Evolutionary conservation across 169 alveolate species (phyloP).

Genomic region (Plasmodium gaboni): DNA sequence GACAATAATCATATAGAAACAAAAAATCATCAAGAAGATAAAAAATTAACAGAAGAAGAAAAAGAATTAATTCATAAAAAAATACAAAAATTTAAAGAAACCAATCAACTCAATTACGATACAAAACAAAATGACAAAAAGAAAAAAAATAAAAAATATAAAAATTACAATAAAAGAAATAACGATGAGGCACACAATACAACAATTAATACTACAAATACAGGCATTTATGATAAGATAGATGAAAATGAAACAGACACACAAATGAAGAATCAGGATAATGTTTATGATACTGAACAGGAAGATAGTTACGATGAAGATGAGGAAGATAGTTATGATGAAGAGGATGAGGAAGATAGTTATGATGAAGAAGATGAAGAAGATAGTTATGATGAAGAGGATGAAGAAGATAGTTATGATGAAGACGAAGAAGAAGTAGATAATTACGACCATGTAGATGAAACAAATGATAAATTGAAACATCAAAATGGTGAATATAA

Average conservation of each 20-base stretch:
- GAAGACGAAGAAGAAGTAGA: slow-evolving; percentile 16
- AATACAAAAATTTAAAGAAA: slow-evolving; percentile 53
- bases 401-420: not conserved
- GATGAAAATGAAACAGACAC: not conserved
- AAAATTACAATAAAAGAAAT: slow-evolving; percentile 4
- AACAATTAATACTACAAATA: not conserved
- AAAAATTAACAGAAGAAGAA: slow-evolving; percentile 46
- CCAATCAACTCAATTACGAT: slow-evolving; percentile 22
- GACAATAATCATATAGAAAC: not conserved
- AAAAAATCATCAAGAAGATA: not conserved
- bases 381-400: slow-evolving; percentile 19
- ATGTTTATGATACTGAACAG: not conserved
- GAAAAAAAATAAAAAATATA: not conserved
- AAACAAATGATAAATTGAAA: not conserved
- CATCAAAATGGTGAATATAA: not conserved
- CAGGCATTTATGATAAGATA: not conserved
- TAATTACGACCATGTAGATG: not conserved
- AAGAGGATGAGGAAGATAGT: slow-evolving; percentile 5
- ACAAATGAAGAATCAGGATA: slow-evolving; percentile 6
- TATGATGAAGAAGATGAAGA: slow-evolving; percentile 15
- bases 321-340: not conserved
- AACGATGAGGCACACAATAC: not conserved
- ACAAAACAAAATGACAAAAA: not conserved
- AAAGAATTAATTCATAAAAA: slow-evolving; percentile 42
- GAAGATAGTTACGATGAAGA: not conserved